These are phyloP conservation scores for Podaxis mareebaensis DNA, from an alignment of 768 basidiomycete species.

Conservation along the genomic window DNA sequence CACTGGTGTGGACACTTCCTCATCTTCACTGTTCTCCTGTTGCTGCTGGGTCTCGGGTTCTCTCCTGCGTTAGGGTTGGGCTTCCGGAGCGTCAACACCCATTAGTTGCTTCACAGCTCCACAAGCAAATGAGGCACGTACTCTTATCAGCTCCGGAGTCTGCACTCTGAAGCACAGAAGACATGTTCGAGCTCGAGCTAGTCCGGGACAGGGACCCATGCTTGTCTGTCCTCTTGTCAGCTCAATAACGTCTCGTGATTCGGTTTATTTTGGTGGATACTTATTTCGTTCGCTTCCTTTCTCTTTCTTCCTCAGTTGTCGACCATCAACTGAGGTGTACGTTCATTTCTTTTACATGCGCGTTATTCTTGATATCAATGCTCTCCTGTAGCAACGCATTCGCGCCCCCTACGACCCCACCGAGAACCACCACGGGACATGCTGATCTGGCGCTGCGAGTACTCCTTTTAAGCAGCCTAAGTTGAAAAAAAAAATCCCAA, in stretches of 20 bases:
- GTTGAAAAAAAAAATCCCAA: neutral
- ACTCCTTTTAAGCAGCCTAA: slow-evolving; percentile 77
- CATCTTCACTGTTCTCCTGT: slow-evolving; percentile 49
- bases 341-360: too few species aligned
- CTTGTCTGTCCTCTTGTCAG: slow-evolving; percentile 64
- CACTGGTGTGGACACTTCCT: slow-evolving; percentile 43
- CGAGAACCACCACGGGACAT: slow-evolving; percentile 89
- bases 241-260: slow-evolving; percentile 63
- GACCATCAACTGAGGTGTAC: too few species aligned
- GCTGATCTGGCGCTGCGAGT: slow-evolving; percentile 57
- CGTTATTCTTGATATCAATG: too few species aligned
- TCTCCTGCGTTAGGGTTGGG: slow-evolving; percentile 62
- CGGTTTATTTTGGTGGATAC: too few species aligned
- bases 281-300: too few species aligned
- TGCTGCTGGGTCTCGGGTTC: slow-evolving; percentile 46
- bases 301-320: too few species aligned
- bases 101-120: neutral
- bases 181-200: slow-evolving; percentile 84
- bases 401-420: too few species aligned
- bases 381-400: too few species aligned
- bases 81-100: slow-evolving; percentile 36
- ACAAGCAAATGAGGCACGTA: slow-evolving; percentile 25
- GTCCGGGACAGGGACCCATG: slow-evolving; percentile 76
- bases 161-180: slow-evolving; percentile 77
- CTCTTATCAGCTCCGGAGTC: slow-evolving; percentile 59